Evolutionary conservation across 495 filamentous ascomycete genomes (phyloP).

Genomic region (Penicillium lividum): DNA sequence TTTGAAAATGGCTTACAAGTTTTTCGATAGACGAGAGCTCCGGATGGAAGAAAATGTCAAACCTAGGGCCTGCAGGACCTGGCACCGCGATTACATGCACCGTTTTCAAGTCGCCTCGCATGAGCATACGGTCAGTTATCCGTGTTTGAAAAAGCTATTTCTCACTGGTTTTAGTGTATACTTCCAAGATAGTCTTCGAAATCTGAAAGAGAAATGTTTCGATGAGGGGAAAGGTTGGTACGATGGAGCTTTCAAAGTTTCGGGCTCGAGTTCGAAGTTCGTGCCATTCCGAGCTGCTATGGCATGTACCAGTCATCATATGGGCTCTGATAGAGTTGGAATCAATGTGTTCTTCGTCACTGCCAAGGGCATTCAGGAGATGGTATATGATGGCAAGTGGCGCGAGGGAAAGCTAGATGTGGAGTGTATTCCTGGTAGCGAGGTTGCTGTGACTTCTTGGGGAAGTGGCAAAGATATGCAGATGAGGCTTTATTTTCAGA

Average conservation of each 20-base stretch:
- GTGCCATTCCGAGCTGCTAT: constrained; percentile 5
- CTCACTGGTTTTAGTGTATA: constrained; percentile 11
- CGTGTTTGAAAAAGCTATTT: not conserved
- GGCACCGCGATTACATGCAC: constrained; percentile 20
- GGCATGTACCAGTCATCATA: constrained; percentile 17
- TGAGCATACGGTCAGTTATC: constrained; percentile 5
- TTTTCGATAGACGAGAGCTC: constrained; percentile 8
- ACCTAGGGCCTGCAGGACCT: constrained; percentile 17
- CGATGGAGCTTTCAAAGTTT: constrained; percentile 7
- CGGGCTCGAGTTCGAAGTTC: constrained; percentile 1
- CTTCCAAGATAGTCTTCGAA: constrained; percentile 8
- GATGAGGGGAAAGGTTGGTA: constrained; percentile 24
- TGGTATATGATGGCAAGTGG: constrained; percentile 14
- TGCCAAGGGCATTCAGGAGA: constrained; percentile 8
- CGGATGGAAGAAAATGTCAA: constrained; percentile 18
- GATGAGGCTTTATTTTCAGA: constrained; percentile 23
- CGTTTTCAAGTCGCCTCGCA: constrained; percentile 1
- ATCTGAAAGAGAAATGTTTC: constrained; percentile 13
- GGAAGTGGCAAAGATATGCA: constrained; percentile 7
- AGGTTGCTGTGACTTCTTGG: constrained; percentile 18
- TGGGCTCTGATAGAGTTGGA: not conserved
- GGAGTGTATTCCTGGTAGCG: constrained; percentile 17
- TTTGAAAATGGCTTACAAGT: not conserved
- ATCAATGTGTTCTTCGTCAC: constrained; percentile 16
- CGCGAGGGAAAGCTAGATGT: constrained; percentile 8